Percentiles rank a stretch among this genome's conserved stretches.
Evolutionary conservation across 2,329 filamentous ascomycete species (phyloP).

Genomic region (Pochonia chlamydosporia): DNA sequence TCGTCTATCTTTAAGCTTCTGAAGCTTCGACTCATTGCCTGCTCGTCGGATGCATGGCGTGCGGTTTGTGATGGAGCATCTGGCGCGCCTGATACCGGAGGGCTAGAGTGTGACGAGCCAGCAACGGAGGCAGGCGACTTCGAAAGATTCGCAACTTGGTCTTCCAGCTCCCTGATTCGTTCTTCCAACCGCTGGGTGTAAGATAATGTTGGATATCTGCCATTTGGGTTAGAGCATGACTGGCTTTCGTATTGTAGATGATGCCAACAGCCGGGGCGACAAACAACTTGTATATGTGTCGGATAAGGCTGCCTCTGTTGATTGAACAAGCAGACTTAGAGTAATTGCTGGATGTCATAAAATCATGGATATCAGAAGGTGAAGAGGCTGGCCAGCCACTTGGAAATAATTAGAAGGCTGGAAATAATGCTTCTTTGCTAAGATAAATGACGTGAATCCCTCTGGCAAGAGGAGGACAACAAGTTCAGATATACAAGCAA

Average conservation of each 20-base stretch:
- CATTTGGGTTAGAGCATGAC: slow-evolving; percentile 1
- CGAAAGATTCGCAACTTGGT: slow-evolving; percentile 36
- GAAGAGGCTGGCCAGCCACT: no score
- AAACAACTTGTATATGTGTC: slow-evolving; percentile 55
- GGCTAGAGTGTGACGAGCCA: slow-evolving; percentile 29
- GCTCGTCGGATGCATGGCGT: slow-evolving; percentile 20
- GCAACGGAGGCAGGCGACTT: slow-evolving; percentile 24
- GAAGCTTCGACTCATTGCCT: slow-evolving; percentile 29
- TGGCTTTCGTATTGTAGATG: no score
- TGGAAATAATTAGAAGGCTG: no score
- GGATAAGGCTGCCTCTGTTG: no score
- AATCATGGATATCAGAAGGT: no score
- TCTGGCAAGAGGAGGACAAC: no score
- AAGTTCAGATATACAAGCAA: no score
- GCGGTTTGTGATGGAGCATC: slow-evolving; percentile 11
- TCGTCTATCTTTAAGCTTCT: slow-evolving; percentile 51
- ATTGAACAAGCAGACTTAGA: no score
- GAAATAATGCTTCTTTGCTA: no score
- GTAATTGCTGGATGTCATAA: no score
- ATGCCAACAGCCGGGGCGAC: slow-evolving; percentile 17
- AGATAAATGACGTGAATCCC: no score
- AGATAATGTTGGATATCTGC: slow-evolving; percentile 49
- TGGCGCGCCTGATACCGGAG: slow-evolving; percentile 19
- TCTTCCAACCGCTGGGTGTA: slow-evolving; percentile 55
- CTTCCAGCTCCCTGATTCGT: slow-evolving; percentile 51